phyloP scores from a whole-genome alignment of 768 basidiomycete genomes.

The Mycena vulgaris region DNA sequence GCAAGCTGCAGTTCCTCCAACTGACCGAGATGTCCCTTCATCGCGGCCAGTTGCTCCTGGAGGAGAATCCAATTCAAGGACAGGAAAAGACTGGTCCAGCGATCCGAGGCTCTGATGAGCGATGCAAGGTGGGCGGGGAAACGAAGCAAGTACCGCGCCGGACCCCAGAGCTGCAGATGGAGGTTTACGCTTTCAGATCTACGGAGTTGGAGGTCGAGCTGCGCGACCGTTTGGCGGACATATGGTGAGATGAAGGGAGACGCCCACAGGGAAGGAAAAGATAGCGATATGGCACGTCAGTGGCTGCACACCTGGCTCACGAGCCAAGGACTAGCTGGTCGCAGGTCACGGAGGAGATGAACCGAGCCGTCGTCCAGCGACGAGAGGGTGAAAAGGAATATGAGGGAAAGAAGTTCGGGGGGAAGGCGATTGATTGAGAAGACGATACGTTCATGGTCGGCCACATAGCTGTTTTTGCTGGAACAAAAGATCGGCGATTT shows the following conservation, averaged over 20 bases:
- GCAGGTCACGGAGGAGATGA: too few relatives aligned
- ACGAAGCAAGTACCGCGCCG: not conserved
- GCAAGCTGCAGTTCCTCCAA: conserved; percentile 16
- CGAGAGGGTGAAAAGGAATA: not conserved
- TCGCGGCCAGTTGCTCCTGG: not conserved
- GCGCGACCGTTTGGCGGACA: not conserved
- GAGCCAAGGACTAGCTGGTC: not conserved
- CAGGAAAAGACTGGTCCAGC: not conserved
- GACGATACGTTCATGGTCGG: not conserved
- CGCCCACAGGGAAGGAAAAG: not conserved
- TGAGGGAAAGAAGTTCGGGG: not conserved
- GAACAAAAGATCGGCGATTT: not conserved
- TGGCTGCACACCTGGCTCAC: not conserved
- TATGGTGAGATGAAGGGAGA: not conserved
- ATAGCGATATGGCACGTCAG: not conserved
- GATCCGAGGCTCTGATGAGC: not conserved
- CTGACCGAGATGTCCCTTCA: not conserved
- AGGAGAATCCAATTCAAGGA: conserved; percentile 2
- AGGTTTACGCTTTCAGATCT: not conserved
- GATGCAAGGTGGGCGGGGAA: not conserved
- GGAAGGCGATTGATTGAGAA: not conserved
- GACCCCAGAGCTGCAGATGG: not conserved
- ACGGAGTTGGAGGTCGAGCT: not conserved
- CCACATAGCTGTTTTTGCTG: not conserved
- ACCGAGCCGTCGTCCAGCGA: not conserved